A percentile compares a stretch with the other conserved stretches of the same genome.
These are phyloP conservation scores for Raddia distichophylla DNA, from an alignment of 176 grass and related monocot genomes.

Conservation along the genomic window DNA sequence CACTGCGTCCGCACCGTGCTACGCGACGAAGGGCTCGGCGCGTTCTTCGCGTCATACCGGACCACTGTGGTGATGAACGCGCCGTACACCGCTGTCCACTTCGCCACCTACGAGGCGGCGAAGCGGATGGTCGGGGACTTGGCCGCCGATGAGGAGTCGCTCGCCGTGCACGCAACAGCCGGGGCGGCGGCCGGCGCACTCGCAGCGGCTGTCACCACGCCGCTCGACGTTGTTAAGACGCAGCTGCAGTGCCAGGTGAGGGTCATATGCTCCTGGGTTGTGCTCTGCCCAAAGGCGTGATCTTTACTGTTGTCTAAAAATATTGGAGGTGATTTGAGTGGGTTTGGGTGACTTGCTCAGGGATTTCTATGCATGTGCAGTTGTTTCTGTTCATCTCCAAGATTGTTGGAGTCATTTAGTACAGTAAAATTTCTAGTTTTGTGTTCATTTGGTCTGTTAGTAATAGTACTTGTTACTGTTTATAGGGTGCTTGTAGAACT, in stretches of 20 bases:
- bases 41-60: conserved; percentile 73
- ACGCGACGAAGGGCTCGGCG: conserved; percentile 68
- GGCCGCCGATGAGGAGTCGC: conserved; percentile 63
- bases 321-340: conserved; percentile 14
- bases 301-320: neutral
- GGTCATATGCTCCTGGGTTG: conserved; percentile 30
- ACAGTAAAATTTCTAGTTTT: neutral
- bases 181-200: conserved; percentile 78
- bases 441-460: conserved; percentile 1
- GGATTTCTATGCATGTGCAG: neutral
- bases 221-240: conserved; percentile 87
- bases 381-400: conserved; percentile 23
- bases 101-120: conserved; percentile 80
- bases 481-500: conserved; percentile 9
- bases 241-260: conserved; percentile 94
- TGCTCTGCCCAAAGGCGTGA: neutral
- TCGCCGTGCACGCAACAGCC: conserved; percentile 77
- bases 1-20: conserved; percentile 77
- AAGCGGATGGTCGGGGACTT: conserved; percentile 75
- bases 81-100: conserved; percentile 81
- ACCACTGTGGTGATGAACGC: conserved; percentile 93
- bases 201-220: conserved; percentile 67
- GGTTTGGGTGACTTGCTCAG: neutral
- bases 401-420: conserved; percentile 39
- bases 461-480: conserved; percentile 11